Evolutionary conservation across 78 protist species (phyloP).

Genomic region (Dictyostelium citrinum): DNA sequence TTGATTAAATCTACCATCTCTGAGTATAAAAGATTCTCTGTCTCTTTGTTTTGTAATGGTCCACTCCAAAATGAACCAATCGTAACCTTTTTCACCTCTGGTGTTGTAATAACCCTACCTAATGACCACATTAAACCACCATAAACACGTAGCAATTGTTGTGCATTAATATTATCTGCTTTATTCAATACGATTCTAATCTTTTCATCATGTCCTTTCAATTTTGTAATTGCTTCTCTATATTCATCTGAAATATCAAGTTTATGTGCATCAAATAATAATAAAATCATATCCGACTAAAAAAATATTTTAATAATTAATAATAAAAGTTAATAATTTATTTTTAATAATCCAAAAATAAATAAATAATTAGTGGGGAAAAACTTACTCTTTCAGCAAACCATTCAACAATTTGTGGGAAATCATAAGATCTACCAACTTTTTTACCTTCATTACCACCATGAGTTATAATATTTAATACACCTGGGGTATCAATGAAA

Average conservation of each 20-base stretch:
- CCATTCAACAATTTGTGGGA: slow-evolving; percentile 85
- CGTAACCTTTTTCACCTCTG: slow-evolving; percentile 93
- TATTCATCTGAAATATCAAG: slow-evolving; percentile 93
- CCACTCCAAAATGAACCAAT: slow-evolving; percentile 93
- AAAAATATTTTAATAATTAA: no score
- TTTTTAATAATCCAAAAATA: no score
- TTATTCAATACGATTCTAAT: slow-evolving; percentile 93
- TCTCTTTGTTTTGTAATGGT: slow-evolving; percentile 67
- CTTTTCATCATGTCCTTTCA: slow-evolving; percentile 91
- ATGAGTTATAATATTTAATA: slow-evolving; percentile 39
- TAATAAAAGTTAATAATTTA: not conserved
- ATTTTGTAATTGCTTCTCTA: slow-evolving; percentile 74
- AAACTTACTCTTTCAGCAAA: slow-evolving; percentile 86
- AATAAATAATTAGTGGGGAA: no score
- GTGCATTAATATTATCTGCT: slow-evolving; percentile 86
- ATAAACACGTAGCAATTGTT: slow-evolving; percentile 94
- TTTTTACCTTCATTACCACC: slow-evolving; percentile 89
- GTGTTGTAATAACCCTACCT: slow-evolving; percentile 81
- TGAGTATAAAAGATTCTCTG: slow-evolving; percentile 68
- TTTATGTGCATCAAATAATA: slow-evolving; percentile 95
- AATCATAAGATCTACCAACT: slow-evolving; percentile 87
- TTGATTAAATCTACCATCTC: slow-evolving; percentile 71
- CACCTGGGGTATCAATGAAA: slow-evolving; percentile 96
- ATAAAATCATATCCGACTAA: slow-evolving; percentile 86
- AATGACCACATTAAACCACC: slow-evolving; percentile 95